These are phyloP conservation scores for Metschnikowia colocasiae DNA, from an alignment of 805 yeast species.

Conservation along the genomic window DNA sequence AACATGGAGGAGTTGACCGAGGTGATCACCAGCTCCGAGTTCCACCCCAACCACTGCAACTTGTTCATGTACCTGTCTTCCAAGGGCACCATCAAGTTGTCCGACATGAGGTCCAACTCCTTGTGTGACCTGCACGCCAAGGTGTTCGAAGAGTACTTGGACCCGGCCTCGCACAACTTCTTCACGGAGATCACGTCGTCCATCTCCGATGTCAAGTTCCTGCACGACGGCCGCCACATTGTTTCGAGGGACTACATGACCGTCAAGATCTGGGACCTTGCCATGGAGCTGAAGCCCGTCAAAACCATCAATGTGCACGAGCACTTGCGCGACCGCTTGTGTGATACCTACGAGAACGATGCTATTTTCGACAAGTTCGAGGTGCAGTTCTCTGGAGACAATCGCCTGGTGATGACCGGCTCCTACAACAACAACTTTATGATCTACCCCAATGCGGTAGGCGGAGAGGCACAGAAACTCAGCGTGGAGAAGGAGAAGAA, in stretches of 20 bases:
- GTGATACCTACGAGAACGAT: constrained; percentile 97
- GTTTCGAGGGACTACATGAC: constrained; percentile 97
- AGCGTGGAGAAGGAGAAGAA: constrained; percentile 8
- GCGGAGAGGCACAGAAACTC: constrained; percentile 11
- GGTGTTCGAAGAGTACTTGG: constrained; percentile 88
- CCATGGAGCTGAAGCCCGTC: constrained; percentile 93
- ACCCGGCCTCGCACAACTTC: constrained; percentile 89
- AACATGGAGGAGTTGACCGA: constrained; percentile 99
- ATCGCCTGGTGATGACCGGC: constrained; percentile 90
- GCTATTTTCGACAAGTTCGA: constrained; percentile 98
- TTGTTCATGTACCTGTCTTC: constrained; percentile 92
- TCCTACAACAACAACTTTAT: constrained; percentile 94
- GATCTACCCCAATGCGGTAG: constrained; percentile 86
- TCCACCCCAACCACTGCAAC: constrained; percentile 91
- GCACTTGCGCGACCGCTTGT: constrained; percentile 84
- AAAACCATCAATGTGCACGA: constrained; percentile 95
- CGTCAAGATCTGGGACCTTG: constrained; percentile 96
- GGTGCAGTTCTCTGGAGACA: constrained; percentile 92
- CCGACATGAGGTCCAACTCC: constrained; percentile 95
- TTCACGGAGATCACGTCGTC: constrained; percentile 96
- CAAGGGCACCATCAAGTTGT: constrained; percentile 91
- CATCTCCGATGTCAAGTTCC: constrained; percentile 89
- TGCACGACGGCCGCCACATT: constrained; percentile 88
- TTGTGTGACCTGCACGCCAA: constrained; percentile 87
- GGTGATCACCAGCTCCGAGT: constrained; percentile 94